Base-by-base conservation (phyloP, 1,139 yeast species). In the Meyerozyma smithsonii region DNA sequence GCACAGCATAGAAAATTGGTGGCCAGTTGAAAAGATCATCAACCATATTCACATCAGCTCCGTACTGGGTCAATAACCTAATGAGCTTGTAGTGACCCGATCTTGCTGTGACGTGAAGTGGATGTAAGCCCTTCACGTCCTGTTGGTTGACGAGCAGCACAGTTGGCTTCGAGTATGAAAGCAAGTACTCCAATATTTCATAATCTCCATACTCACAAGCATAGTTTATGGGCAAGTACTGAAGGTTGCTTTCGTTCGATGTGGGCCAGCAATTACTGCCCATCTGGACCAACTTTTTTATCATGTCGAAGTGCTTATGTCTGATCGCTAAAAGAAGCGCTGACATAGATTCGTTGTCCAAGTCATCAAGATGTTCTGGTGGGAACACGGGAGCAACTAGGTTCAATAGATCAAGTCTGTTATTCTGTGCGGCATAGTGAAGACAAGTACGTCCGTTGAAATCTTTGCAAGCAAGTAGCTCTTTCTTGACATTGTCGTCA, bases 1-100 rank as follows among this genome's bases (percentile, higher is more conserved):
- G 79, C 1, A 92, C 92, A 10, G 96, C 87, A 59, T 92, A 90
- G 54, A 90, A 88, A 5, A 92, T 72, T 0, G 97, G 96, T 0
- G 97, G 82, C 97, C 97, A 92, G 50, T 84, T 85, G 56, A 89
- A 88, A 42, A 88, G 79, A 42, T 87, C 84, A 61, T 92, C 97
- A 10, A 81, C 58, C 44, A 78, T 82, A 58, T 92, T 86, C 6
- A 90, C 79, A 52, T 85, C 80, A 1, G 94, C 88, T 4, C 95
- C 95, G 48, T 82, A 74, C 19, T 76, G 66, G 6, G 85, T 77
- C 36, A 92, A 66, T 37, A 90, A 60, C 15, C 81, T 77, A 14
- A 90, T 80, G 32, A 90, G 67, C 39, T 79, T 67, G 47, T 72
- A 69, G 55, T 84, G 89, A 0, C 97, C 97, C 5, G 86, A 81